Evolutionary conservation across 2,329 filamentous ascomycete genomes (phyloP).

Genomic region (Neophaeococcomyces mojaviensis): DNA sequence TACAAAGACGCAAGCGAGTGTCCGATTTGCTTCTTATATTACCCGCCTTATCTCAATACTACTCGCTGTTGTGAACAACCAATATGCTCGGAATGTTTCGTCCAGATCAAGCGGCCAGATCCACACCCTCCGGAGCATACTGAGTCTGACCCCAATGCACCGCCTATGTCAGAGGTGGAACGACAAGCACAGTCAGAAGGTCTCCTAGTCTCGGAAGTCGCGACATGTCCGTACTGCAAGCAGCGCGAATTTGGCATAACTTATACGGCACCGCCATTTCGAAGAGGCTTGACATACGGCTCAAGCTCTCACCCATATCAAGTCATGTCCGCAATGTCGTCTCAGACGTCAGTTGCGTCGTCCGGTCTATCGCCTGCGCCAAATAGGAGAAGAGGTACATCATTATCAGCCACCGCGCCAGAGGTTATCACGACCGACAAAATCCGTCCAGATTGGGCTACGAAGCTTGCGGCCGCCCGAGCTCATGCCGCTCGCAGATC

Average conservation of each 20-base stretch:
- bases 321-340: slow-evolving; percentile 69
- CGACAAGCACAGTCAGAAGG: slow-evolving; percentile 41
- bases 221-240: slow-evolving; percentile 89
- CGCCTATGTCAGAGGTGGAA: slow-evolving; percentile 28
- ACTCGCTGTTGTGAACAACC: slow-evolving; percentile 92
- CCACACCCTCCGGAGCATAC: slow-evolving; percentile 80
- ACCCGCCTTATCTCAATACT: slow-evolving; percentile 87
- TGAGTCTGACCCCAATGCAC: slow-evolving; percentile 35
- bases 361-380: slow-evolving; percentile 32
- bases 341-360: slow-evolving; percentile 70
- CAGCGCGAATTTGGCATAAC: slow-evolving; percentile 95
- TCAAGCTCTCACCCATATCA: slow-evolving; percentile 44
- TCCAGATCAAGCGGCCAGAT: slow-evolving; percentile 93
- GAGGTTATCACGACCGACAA: slow-evolving; percentile 87
- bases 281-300: slow-evolving; percentile 69
- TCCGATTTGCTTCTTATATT: slow-evolving; percentile 93
- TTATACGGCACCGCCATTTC: slow-evolving; percentile 82
- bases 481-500: slow-evolving; percentile 78
- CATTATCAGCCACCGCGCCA: slow-evolving; percentile 73
- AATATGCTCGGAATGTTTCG: slow-evolving; percentile 97
- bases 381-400: slow-evolving; percentile 53
- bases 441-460: slow-evolving; percentile 88
- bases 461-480: slow-evolving; percentile 76
- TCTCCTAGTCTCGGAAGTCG: slow-evolving; percentile 80
- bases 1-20: slow-evolving; percentile 90